Percentiles rank a stretch among this genome's conserved stretches.
Conservation (phyloP, 2,329 filamentous ascomycete species). For the Aspergillus costaricaensis region DNA sequence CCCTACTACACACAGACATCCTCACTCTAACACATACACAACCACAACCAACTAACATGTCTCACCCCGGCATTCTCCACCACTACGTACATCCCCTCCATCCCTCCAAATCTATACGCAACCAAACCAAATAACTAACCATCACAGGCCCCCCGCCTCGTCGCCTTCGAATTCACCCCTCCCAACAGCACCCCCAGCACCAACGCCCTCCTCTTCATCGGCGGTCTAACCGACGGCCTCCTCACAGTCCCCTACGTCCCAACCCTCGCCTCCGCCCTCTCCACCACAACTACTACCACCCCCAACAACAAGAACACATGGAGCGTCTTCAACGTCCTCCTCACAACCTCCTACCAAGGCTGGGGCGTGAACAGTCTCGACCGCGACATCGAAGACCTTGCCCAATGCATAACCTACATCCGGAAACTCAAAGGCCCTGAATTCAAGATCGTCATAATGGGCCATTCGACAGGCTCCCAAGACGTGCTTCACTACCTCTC, state of each 20-base stretch:
- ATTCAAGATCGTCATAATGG: conserved; percentile 65
- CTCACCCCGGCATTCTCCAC: conserved; percentile 36
- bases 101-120: neutral
- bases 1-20: neutral
- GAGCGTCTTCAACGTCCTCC: conserved; percentile 54
- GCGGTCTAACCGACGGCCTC: conserved; percentile 61
- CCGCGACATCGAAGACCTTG: conserved; percentile 58
- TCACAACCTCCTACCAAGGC: conserved; percentile 56
- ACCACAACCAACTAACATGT: conserved; percentile 11
- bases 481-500: conserved; percentile 66
- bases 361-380: conserved; percentile 58
- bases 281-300: conserved; percentile 18
- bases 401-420: conserved; percentile 55
- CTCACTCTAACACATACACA: neutral
- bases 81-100: conserved; percentile 35
- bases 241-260: conserved; percentile 57
- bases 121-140: neutral
- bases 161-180: conserved; percentile 44
- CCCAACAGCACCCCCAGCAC: conserved; percentile 31
- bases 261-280: conserved; percentile 52
- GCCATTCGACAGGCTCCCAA: conserved; percentile 70
- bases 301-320: conserved; percentile 45
- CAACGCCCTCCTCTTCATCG: conserved; percentile 60
- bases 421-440: conserved; percentile 34
- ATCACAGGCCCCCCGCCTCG: conserved; percentile 39